Conservation (phyloP, 2,329 filamentous ascomycete species). For the Nannizziopsis arthrosporioides region DNA sequence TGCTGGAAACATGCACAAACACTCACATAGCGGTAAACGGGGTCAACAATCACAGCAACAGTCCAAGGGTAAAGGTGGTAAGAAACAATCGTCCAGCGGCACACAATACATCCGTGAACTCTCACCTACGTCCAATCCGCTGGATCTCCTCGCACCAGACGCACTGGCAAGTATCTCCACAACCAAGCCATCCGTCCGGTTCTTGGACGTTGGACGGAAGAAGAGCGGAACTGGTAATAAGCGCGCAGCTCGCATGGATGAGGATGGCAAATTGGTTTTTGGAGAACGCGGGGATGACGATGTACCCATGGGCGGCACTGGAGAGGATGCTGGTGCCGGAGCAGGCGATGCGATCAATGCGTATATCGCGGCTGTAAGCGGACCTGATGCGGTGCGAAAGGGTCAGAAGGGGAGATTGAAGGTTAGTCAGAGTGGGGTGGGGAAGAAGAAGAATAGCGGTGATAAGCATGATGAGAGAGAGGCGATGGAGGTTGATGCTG, state of each 20-base stretch:
- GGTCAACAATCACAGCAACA: conserved; percentile 5
- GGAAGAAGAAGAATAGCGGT: conserved; percentile 25
- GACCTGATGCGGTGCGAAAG: conserved; percentile 46
- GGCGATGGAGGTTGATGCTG: conserved; percentile 38
- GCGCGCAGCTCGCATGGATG: conserved; percentile 33
- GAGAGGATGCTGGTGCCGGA: conserved; percentile 18
- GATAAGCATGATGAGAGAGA: conserved; percentile 17
- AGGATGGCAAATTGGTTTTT: conserved; percentile 37
- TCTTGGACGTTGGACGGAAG: conserved; percentile 21
- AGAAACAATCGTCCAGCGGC: not conserved
- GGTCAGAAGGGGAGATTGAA: conserved; percentile 51
- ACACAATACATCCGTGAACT: conserved; percentile 71
- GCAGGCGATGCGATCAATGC: conserved; percentile 46
- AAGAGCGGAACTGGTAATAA: conserved; percentile 21
- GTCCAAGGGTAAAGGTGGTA: not conserved
- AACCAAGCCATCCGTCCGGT: conserved; percentile 57
- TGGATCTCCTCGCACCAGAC: conserved; percentile 81
- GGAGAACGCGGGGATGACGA: conserved; percentile 26
- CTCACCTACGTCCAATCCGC: conserved; percentile 70
- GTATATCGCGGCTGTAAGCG: conserved; percentile 50
- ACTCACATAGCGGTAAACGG: conserved; percentile 4
- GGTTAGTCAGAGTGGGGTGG: conserved; percentile 40
- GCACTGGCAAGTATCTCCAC: conserved; percentile 88
- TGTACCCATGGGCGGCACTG: conserved; percentile 36
- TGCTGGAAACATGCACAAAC: conserved; percentile 22